phyloP scores from a whole-genome alignment of 2,329 filamentous ascomycete species.

The Aureobasidium melanogenum region DNA sequence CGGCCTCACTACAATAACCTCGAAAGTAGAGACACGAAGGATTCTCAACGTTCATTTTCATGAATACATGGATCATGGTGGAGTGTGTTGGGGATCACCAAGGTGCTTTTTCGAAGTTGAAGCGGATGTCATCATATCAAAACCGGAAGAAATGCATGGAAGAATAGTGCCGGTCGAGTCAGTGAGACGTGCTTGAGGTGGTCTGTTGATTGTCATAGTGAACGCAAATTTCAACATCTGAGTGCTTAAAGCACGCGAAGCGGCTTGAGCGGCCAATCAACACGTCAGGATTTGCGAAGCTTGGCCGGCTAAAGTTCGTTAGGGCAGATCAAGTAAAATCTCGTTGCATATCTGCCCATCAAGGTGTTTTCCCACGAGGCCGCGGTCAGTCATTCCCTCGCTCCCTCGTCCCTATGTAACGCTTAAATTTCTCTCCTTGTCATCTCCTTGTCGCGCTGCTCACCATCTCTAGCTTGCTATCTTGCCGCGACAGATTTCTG shows the following conservation, averaged over 20 bases:
- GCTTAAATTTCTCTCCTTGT: background rate
- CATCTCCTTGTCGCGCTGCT: background rate
- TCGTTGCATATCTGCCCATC: constrained; percentile 6
- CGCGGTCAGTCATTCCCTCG: background rate
- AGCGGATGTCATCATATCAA: background rate
- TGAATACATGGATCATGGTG: background rate
- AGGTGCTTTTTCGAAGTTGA: background rate
- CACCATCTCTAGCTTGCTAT: background rate
- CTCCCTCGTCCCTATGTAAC: background rate
- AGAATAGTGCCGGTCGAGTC: background rate
- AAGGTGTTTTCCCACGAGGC: constrained; percentile 10
- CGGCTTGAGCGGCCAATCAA: background rate
- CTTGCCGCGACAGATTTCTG: background rate
- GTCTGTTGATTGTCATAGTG: background rate
- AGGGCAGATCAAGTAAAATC: background rate
- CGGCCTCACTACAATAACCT: background rate
- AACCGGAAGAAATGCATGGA: background rate
- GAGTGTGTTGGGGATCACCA: background rate
- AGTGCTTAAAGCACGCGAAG: background rate
- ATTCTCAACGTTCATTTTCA: background rate
- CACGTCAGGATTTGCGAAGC: background rate
- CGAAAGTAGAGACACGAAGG: background rate
- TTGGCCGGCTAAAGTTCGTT: background rate
- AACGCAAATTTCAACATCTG: background rate
- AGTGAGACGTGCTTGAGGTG: background rate